Percentiles rank a stretch among this genome's conserved stretches.
phyloP scores from a whole-genome alignment of 371 early-diverging fungal species.

The Rhizopus arrhizus region DNA sequence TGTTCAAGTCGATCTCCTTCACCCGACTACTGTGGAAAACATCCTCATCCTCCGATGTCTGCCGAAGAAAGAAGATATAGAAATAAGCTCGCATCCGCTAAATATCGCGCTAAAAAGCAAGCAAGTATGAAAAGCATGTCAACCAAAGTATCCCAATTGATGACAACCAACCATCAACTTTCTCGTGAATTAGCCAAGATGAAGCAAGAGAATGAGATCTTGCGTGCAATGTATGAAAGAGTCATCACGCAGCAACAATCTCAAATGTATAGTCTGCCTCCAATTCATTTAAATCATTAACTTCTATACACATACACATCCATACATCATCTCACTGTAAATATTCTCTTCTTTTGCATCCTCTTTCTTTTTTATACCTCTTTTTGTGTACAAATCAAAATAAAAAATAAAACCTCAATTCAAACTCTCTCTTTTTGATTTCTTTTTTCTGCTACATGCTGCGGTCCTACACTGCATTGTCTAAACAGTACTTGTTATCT shows the following conservation, averaged over 20 bases:
- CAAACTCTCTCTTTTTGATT: too few species aligned
- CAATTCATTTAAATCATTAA: background rate
- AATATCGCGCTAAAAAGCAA: conserved; percentile 35
- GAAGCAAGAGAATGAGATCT: conserved; percentile 27
- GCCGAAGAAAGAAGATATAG: conserved; percentile 26
- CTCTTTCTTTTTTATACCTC: too few species aligned
- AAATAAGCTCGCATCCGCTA: conserved; percentile 35
- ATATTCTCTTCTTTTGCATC: too few species aligned
- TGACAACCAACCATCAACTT: conserved; percentile 14
- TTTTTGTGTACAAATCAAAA: too few species aligned
- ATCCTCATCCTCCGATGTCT: conserved; percentile 21
- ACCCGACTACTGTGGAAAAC: conserved; percentile 18
- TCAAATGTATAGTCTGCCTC: background rate
- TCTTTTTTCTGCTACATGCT: too few species aligned
- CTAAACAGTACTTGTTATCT: too few species aligned
- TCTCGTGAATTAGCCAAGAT: conserved; percentile 23
- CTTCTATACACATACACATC: background rate
- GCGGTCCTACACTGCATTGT: too few species aligned
- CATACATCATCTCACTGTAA: too few species aligned
- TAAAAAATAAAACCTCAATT: too few species aligned
- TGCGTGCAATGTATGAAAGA: conserved; percentile 22
- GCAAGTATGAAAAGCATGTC: conserved; percentile 32
- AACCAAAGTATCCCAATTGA: conserved; percentile 22
- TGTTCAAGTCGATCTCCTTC: conserved; percentile 17
- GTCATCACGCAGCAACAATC: conserved; percentile 1